Evolutionary conservation across 2,329 filamentous ascomycete genomes (phyloP).

Genomic region (Sphaerulina populicola): DNA sequence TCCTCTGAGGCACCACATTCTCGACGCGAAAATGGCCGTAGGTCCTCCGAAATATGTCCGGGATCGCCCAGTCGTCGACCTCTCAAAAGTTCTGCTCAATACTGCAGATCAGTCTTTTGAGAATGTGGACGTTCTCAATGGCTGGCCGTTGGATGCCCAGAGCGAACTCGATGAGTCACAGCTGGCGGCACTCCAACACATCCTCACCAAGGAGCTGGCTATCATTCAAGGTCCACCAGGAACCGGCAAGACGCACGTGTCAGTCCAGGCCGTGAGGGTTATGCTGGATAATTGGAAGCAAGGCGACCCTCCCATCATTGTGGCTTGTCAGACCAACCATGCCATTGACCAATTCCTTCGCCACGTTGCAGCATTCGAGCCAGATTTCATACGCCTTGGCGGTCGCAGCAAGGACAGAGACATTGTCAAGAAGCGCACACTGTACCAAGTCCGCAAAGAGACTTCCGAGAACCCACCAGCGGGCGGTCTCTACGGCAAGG

Average conservation of each 20-base stretch:
- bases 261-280: conserved; percentile 60
- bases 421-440: conserved; percentile 54
- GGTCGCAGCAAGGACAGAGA: conserved; percentile 58
- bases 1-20: conserved; percentile 55
- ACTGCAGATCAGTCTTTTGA: conserved; percentile 34
- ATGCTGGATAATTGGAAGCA: conserved; percentile 52
- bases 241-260: conserved; percentile 71
- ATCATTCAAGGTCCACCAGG: conserved; percentile 78
- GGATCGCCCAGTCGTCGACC: conserved; percentile 43
- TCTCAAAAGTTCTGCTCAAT: conserved; percentile 33
- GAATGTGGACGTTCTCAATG: conserved; percentile 47
- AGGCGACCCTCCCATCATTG: conserved; percentile 60
- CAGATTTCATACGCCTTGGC: conserved; percentile 58
- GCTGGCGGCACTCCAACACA: conserved; percentile 56
- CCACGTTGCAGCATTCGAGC: conserved; percentile 55
- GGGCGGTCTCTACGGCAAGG: conserved; percentile 36
- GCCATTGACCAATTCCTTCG: conserved; percentile 73
- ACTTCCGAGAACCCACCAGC: conserved; percentile 31
- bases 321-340: conserved; percentile 85
- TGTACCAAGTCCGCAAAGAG: conserved; percentile 53
- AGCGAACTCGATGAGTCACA: conserved; percentile 62
- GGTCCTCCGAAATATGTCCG: conserved; percentile 47
- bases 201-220: conserved; percentile 62
- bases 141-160: conserved; percentile 45
- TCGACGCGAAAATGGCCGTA: conserved; percentile 42